Base-by-base conservation (phyloP, 768 basidiomycete species). In the Lactifluus rugatus region DNA sequence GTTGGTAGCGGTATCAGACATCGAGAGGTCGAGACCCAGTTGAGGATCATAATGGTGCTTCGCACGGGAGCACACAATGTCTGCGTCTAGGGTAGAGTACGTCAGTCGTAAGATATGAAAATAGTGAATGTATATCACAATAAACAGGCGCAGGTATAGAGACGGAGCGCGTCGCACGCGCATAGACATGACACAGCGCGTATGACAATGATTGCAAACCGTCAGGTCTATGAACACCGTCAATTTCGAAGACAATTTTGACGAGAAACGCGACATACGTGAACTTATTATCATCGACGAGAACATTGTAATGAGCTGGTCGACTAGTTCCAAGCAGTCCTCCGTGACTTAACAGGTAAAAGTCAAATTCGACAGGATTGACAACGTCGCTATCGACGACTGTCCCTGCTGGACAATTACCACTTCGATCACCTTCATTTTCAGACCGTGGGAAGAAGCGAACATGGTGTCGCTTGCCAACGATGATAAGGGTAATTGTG, bases 71-170 rank as follows among this genome's bases (percentile, higher is more conserved):
- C 89, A 91, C 19, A 82, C 76, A 23, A 84, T 86, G 66, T 89
- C 85, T 8, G 87, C 87, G 66, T 89, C 87, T 89, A 60, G 25
- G 31, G 17, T 56, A 32, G 17, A n/a, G 25, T 9, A 16, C 19
- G 37, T 47, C 23, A 52, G 45, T 39, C 16, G 8, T 53, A 21
- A 21, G 17, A 28, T 26, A 34, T 48, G 11, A 26, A 52, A 23
- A 45, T 19, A 47, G 23, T n/a, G 34, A 48, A 37, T 16, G 16
- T 17, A 16, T 69, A 83, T 65, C 65, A 89, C 87, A 89, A 63
- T 89, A 89, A 0, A 89, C 87, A 0, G 88, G 88, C 0, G 87
- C 88, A 0, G 88, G 88, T 50, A 89, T 89, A 0, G 88, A 89
- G 1, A 89, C 88, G 0, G 87, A 86, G 23, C 88, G 82, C 3